Base-by-base conservation (phyloP, 192 early-diverging fungal genomes). In the Lobosporangium transversale region DNA sequence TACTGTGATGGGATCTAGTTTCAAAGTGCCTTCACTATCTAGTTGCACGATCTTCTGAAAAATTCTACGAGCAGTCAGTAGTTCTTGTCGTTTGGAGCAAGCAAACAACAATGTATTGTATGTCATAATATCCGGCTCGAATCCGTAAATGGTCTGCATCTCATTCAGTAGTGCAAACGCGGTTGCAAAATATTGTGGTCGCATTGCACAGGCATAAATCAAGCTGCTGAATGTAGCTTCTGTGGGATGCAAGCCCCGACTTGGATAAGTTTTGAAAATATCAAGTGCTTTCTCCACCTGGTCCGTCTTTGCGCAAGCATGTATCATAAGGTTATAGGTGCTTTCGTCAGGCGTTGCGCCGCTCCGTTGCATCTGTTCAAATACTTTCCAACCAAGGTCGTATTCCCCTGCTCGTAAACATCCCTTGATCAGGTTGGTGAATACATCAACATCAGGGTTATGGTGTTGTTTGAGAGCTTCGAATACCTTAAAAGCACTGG, bases 251-350 rank as follows among this genome's bases (percentile, higher is more conserved):
- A 97, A 79, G 9, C 81, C 74, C 11, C 86, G 85, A 51, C 59
- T 68, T 20, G 89, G 78, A 92, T 98, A 97, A 63, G 97, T 93
- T 58, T 89, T 86, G 82, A 95, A 97, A 48, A 99, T 80, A 62
- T 96, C 93, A 53, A 99, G 85, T 8, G 97, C 97, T 37, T 84
- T 81, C 65, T 99, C 97, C n/a, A 92, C 90, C 53, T 97, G 88
- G 40, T 87, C 85, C 31, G 87, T 89, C 69, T 90, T 88, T 8
- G 94, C 90, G 66, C 96, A 97, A 1, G 95, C 94, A 62, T 92
- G 89, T 36, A 99, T 94, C 96, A 99, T 97, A 26, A 95, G 78
- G 20, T 87, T 89, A 64, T 94, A 99, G 7, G 88, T 86, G 0
- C 89, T 85, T 52, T 91, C 88, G 66, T 95, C 92, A 0, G 97